Conservation (phyloP, 257 asterid species). For the Fraxinus cuspidata region DNA sequence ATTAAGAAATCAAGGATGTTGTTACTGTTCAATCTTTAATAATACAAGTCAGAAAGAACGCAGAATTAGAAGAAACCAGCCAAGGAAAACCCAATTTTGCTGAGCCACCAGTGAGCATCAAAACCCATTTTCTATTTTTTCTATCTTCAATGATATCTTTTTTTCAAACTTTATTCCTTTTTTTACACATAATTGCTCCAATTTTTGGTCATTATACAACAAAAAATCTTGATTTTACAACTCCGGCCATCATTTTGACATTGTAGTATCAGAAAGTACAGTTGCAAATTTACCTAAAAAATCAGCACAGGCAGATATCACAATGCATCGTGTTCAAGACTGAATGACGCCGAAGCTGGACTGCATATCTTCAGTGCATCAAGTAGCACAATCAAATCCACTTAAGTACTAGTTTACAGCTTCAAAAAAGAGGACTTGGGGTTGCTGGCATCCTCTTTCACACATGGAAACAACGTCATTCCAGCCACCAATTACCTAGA, state of each 20-base stretch:
- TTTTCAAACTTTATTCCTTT: slow-evolving; percentile 24
- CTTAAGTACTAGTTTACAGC: no score
- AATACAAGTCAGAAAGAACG: slow-evolving; percentile 19
- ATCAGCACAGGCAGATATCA: slow-evolving; percentile 22
- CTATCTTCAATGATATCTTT: slow-evolving; percentile 7
- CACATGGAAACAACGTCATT: no score
- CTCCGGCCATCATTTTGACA: no score
- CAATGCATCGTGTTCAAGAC: slow-evolving; percentile 13
- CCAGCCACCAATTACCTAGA: no score
- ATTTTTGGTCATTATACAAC: slow-evolving; percentile 29
- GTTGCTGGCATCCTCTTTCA: no score
- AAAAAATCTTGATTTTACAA: slow-evolving; percentile 11
- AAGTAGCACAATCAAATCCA: slow-evolving; percentile 10
- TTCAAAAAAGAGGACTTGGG: no score
- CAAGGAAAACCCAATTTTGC: background rate
- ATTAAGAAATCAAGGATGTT: slow-evolving; percentile 6
- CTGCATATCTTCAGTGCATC: slow-evolving; percentile 20
- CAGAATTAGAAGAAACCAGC: slow-evolving; percentile 19
- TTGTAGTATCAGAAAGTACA: slow-evolving; percentile 5
- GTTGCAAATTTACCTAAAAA: slow-evolving; percentile 23
- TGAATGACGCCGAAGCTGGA: slow-evolving; percentile 11
- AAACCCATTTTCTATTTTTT: slow-evolving; percentile 3
- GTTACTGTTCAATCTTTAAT: slow-evolving; percentile 24
- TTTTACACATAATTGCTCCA: slow-evolving; percentile 26
- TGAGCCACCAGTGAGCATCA: background rate